Evolutionary conservation across 805 yeast genomes (phyloP), one percentile per base, ranked within the genome.

Genomic region (Myxozyma vanderwaltii): DNA sequence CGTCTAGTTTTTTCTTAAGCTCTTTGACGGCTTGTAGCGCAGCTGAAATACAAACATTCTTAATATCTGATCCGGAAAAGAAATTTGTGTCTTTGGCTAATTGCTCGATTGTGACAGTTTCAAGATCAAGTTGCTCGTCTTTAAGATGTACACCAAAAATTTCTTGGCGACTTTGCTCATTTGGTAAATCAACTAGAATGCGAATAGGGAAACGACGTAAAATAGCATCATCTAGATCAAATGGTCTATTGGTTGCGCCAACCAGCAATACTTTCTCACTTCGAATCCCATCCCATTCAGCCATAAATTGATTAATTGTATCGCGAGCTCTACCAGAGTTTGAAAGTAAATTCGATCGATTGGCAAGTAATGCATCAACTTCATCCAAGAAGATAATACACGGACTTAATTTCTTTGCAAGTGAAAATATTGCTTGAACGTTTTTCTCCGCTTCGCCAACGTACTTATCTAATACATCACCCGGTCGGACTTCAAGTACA

Each of bases 261-360:
- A 94, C 89, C 72, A 94, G 91, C 46, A 94, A 97, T 71, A 92
- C 92, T 84, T 92, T 92, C 80, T 92, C 92, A 65, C 97, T 96
- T 75, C 92, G 92, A 97, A 94, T 91, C 83, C 99, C 99, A 77
- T 94, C 99, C 99, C 95, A 94, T 78, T 92, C 96, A n/a, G 97
- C 92, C 68, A 92, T 82, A 68, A 92, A 83, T 79, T 94, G 98
- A 76, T 94, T 92, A 58, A 94, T 98, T 33, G 92, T 85, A 77
- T 91, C 97, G 52, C 92, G 84, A 23, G 97, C 96, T 60, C 97
- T 96, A 68, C 96, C 96, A 15, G 59, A 49, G 75, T 89, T 96
- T 68, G 96, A 96, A 52, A 77, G 75, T 38, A 87, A 82, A 48
- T 92, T 98, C 70, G 92, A 92, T 77, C 99, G 88, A 75, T 92